Conservation (phyloP, 495 filamentous ascomycete species). For the Astrothelium macrocarpum region DNA sequence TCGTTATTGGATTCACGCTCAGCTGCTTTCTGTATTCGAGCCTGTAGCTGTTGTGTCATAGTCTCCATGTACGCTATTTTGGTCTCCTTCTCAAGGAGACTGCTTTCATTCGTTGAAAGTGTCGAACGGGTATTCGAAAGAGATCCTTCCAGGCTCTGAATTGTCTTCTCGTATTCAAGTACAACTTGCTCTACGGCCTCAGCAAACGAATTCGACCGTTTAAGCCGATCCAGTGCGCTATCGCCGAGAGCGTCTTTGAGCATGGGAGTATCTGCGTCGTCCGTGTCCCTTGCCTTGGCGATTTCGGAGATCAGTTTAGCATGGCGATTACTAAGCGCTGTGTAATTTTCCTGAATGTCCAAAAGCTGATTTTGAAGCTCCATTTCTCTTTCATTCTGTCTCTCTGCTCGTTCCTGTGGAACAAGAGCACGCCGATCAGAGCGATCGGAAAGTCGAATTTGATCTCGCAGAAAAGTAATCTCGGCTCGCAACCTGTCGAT, state of each 20-base stretch:
- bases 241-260: conserved; percentile 53
- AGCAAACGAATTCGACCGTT: conserved; percentile 89
- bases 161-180: conserved; percentile 96
- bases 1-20: conserved; percentile 87
- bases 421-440: conserved; percentile 48
- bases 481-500: conserved; percentile 93
- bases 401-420: conserved; percentile 61
- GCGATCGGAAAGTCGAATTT: conserved; percentile 65
- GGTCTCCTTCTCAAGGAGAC: conserved; percentile 82
- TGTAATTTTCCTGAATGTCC: conserved; percentile 92
- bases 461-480: conserved; percentile 86
- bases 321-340: conserved; percentile 77
- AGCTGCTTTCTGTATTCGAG: conserved; percentile 75
- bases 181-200: conserved; percentile 93
- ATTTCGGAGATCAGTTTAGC: conserved; percentile 92
- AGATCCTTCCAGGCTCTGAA: conserved; percentile 84
- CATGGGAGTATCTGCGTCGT: conserved; percentile 44
- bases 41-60: conserved; percentile 78
- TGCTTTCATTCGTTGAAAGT: conserved; percentile 73
- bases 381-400: conserved; percentile 73
- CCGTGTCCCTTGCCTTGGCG: conserved; percentile 66
- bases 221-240: conserved; percentile 77
- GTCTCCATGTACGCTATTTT: conserved; percentile 88
- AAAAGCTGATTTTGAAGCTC: conserved; percentile 92
- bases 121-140: conserved; percentile 82